Evolutionary conservation across 2,329 filamentous ascomycete genomes (phyloP).

Genomic region (Aspergillus cejpii): DNA sequence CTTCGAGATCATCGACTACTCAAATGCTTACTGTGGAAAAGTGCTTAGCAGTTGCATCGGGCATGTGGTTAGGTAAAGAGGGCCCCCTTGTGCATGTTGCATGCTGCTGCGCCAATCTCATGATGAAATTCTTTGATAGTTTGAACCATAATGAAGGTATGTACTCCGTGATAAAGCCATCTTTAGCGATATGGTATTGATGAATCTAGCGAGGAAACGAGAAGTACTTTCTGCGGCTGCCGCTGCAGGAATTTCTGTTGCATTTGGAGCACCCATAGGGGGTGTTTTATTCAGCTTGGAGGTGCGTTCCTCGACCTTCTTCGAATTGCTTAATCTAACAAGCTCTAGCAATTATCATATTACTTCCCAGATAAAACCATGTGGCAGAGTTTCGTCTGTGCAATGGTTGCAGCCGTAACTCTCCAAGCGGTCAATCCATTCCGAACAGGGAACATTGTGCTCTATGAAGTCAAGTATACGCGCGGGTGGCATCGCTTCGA

Average conservation of each 20-base stretch:
- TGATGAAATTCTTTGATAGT: slow-evolving; percentile 78
- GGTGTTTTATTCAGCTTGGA: slow-evolving; percentile 95
- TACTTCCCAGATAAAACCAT: slow-evolving; percentile 99
- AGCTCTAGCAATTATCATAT: slow-evolving; percentile 71
- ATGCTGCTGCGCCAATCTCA: slow-evolving; percentile 89
- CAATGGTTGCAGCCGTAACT: slow-evolving; percentile 95
- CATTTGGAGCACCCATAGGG: slow-evolving; percentile 88
- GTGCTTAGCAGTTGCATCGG: slow-evolving; percentile 85
- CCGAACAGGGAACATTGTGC: slow-evolving; percentile 85
- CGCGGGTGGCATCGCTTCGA: slow-evolving; percentile 93
- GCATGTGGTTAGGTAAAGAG: slow-evolving; percentile 95
- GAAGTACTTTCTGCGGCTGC: slow-evolving; percentile 90
- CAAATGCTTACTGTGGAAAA: slow-evolving; percentile 36
- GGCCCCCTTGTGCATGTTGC: slow-evolving; percentile 92
- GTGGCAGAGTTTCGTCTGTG: slow-evolving; percentile 99
- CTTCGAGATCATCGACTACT: neutral
- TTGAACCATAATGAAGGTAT: slow-evolving; percentile 81
- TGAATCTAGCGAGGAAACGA: slow-evolving; percentile 68
- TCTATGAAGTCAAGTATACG: slow-evolving; percentile 93
- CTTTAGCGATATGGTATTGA: slow-evolving; percentile 3
- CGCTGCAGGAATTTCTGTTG: slow-evolving; percentile 85
- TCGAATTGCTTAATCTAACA: neutral
- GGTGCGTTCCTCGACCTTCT: slow-evolving; percentile 40
- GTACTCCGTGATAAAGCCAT: slow-evolving; percentile 8
- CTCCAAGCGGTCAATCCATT: slow-evolving; percentile 92